Conservation (phyloP, 306 rosid species). For the Hippophae gyantsensis region DNA sequence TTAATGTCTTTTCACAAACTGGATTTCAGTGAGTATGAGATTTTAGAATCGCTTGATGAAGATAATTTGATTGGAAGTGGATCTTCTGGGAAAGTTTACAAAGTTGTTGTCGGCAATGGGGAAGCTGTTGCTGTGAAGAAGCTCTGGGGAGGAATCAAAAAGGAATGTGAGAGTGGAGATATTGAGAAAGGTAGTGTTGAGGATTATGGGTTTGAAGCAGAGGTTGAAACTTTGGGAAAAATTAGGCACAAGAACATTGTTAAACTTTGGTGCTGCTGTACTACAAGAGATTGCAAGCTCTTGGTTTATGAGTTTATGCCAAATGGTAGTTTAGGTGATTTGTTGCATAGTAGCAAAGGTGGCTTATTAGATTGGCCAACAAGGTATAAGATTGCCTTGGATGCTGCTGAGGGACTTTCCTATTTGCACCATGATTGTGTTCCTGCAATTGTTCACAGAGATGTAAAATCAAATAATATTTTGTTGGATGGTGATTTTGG, state of each 20-base stretch:
- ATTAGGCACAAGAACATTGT: slow-evolving; percentile 95
- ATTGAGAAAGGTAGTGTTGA: slow-evolving; percentile 43
- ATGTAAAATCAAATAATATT: slow-evolving; percentile 82
- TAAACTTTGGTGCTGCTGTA: slow-evolving; percentile 91
- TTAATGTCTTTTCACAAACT: slow-evolving; percentile 92
- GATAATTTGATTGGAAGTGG: slow-evolving; percentile 83
- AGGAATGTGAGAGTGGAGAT: slow-evolving; percentile 36
- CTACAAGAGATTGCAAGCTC: slow-evolving; percentile 70
- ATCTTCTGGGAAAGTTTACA: slow-evolving; percentile 83
- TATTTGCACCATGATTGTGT: slow-evolving; percentile 93
- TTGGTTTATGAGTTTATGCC: slow-evolving; percentile 97
- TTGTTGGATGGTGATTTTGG: slow-evolving; percentile 75
- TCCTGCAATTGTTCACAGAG: slow-evolving; percentile 89
- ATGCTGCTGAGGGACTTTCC: slow-evolving; percentile 91
- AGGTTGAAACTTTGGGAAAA: slow-evolving; percentile 77
- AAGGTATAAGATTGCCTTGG: slow-evolving; percentile 73
- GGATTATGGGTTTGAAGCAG: slow-evolving; percentile 68
- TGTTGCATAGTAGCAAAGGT: slow-evolving; percentile 70
- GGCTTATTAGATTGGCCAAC: slow-evolving; percentile 88
- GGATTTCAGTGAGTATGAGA: slow-evolving; percentile 79
- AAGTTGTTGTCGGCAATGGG: slow-evolving; percentile 60
- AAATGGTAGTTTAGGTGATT: slow-evolving; percentile 84
- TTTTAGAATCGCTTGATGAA: slow-evolving; percentile 76
- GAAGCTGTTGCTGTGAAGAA: slow-evolving; percentile 79
- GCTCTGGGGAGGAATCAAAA: slow-evolving; percentile 43